These are phyloP conservation scores for Cladosporium austrohemisphaericum DNA, from an alignment of 2,329 filamentous ascomycete genomes.

Conservation along the genomic window DNA sequence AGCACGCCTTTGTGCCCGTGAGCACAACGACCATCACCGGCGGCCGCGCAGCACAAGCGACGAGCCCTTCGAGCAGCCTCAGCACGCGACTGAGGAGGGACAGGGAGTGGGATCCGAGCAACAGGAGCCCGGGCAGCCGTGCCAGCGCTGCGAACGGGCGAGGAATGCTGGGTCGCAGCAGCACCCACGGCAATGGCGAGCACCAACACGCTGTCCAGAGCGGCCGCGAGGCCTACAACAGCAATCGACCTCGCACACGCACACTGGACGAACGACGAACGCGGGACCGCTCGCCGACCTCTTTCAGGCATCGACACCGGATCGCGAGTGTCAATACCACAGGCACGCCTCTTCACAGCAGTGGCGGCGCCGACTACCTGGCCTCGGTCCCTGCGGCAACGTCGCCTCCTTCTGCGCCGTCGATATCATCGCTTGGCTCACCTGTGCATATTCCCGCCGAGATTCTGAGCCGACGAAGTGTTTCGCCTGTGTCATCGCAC, in stretches of 20 bases:
- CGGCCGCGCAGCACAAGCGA: conserved; percentile 14
- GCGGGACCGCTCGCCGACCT: conserved; percentile 30
- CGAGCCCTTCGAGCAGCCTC: conserved; percentile 8
- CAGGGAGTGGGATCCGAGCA: conserved; percentile 18
- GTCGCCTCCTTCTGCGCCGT: conserved; percentile 27
- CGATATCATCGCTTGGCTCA: conserved; percentile 29
- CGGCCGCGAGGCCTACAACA: conserved; percentile 23
- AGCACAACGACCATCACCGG: conserved; percentile 27
- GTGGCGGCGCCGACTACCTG: conserved; percentile 30
- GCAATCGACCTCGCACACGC: conserved; percentile 45
- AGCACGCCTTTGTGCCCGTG: conserved; percentile 28
- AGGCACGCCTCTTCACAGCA: conserved; percentile 47
- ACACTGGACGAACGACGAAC: conserved; percentile 47
- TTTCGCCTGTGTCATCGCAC: conserved; percentile 29
- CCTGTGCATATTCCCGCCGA: conserved; percentile 24
- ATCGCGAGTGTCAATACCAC: conserved; percentile 69
- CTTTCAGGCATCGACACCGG: conserved; percentile 47
- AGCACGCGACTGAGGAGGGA: conserved; percentile 18
- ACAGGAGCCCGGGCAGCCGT: conserved; percentile 25
- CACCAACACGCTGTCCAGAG: conserved; percentile 19
- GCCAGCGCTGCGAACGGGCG: conserved; percentile 20
- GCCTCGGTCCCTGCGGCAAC: conserved; percentile 29
- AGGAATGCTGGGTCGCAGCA: conserved; percentile 24
- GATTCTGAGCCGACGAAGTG: conserved; percentile 23
- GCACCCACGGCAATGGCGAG: conserved; percentile 27